Evolutionary conservation across 169 alveolate genomes (phyloP).

Genomic region (Pseudocohnilembus persalinus): DNA sequence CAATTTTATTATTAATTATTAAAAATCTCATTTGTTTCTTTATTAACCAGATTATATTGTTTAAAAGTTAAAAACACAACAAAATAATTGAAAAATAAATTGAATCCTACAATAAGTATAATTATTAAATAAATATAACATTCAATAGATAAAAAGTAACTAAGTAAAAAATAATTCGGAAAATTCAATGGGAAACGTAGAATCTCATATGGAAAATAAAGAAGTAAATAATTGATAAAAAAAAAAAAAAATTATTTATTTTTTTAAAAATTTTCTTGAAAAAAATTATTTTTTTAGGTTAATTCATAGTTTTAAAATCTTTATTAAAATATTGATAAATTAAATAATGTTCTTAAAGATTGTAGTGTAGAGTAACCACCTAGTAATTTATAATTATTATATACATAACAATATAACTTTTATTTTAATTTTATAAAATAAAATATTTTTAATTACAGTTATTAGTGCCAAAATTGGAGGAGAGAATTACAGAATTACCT

Average conservation of each 20-base stretch:
- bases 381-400: not conserved
- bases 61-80: no score
- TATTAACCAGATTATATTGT: no score
- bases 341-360: not conserved
- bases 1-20: no score
- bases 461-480: not conserved
- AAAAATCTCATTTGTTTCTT: no score
- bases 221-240: no score
- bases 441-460: not conserved
- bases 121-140: no score
- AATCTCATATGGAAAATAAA: not conserved
- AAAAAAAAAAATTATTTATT: no score
- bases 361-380: not conserved
- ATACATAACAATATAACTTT: not conserved
- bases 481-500: not conserved
- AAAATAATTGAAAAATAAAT: no score
- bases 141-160: not conserved
- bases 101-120: no score
- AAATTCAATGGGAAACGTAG: not conserved
- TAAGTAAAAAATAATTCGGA: no score
- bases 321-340: not conserved
- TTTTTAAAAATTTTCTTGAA: no score
- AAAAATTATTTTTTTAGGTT: not conserved
- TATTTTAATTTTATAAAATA: no score
- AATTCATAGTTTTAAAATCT: not conserved